A percentile compares a stretch with the other conserved stretches of the same genome.
These are phyloP conservation scores for Brassica rapa DNA, from an alignment of 345 rosid species.

Conservation along the genomic window DNA sequence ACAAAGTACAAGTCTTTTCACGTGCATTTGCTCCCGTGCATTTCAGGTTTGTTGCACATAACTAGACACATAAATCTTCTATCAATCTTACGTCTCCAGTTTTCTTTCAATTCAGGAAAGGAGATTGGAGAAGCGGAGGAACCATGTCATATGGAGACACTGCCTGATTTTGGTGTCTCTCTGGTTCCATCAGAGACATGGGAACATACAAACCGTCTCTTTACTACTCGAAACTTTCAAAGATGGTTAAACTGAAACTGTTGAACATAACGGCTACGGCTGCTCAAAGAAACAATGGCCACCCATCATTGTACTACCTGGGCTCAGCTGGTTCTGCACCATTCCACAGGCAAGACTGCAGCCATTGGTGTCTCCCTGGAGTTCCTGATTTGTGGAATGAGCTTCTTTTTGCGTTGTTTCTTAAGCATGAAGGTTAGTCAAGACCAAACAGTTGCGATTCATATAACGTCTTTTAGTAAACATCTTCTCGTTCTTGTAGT, in stretches of 20 bases:
- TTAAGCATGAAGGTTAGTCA: slow-evolving; percentile 44
- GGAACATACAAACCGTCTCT: slow-evolving; percentile 45
- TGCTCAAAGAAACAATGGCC: slow-evolving; percentile 79
- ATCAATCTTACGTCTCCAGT: background rate
- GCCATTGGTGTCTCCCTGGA: slow-evolving; percentile 98
- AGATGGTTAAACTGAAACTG: slow-evolving; percentile 40
- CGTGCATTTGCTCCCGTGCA: slow-evolving; percentile 89
- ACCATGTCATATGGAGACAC: slow-evolving; percentile 78
- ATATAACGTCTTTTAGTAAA: slow-evolving; percentile 17
- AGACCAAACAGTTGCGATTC: slow-evolving; percentile 5
- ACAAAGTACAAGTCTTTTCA: slow-evolving; percentile 50
- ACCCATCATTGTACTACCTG: slow-evolving; percentile 72
- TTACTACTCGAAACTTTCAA: slow-evolving; percentile 37
- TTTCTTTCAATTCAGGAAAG: slow-evolving; percentile 56
- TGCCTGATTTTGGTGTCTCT: slow-evolving; percentile 63
- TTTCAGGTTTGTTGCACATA: slow-evolving; percentile 65
- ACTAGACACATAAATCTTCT: background rate
- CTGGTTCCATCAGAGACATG: slow-evolving; percentile 53
- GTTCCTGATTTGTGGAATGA: slow-evolving; percentile 96
- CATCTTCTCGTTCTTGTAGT: background rate
- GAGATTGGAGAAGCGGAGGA: slow-evolving; percentile 87
- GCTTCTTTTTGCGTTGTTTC: slow-evolving; percentile 62
- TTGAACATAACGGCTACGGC: slow-evolving; percentile 73
- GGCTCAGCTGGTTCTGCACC: slow-evolving; percentile 62
- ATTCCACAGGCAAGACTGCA: slow-evolving; percentile 77